A percentile compares a stretch with the other conserved stretches of the same genome.
Evolutionary conservation across 441 rosid species (phyloP).

Genomic region (Melastoma candidum): DNA sequence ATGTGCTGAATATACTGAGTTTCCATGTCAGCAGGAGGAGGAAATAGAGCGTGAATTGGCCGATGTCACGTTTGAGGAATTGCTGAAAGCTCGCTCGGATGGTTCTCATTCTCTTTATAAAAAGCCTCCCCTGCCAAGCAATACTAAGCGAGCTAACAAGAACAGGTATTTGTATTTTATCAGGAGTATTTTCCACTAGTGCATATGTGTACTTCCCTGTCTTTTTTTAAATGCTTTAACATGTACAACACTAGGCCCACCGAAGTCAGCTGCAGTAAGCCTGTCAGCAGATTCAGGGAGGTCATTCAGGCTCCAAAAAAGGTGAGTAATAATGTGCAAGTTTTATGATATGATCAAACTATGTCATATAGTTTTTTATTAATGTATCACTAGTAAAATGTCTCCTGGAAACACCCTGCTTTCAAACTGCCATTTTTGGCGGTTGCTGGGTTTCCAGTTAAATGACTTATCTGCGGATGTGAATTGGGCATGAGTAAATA

Average conservation of each 20-base stretch:
- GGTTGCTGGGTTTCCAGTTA: too few relatives aligned
- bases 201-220: too few relatives aligned
- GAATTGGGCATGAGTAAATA: too few relatives aligned
- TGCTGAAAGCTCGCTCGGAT: constrained; percentile 56
- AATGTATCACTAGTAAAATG: too few relatives aligned
- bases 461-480: too few relatives aligned
- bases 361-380: neutral
- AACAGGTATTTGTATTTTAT: constrained; percentile 22
- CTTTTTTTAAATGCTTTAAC: neutral
- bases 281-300: constrained; percentile 61
- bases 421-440: too few relatives aligned
- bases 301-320: constrained; percentile 67
- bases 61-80: constrained; percentile 66
- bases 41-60: constrained; percentile 57
- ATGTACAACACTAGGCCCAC: constrained; percentile 32
- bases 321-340: constrained; percentile 21
- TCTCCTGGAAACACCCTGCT: too few relatives aligned
- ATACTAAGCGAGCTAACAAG: constrained; percentile 40
- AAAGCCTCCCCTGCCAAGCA: constrained; percentile 31
- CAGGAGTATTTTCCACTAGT: too few relatives aligned
- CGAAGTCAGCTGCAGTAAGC: constrained; percentile 65
- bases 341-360: neutral
- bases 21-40: constrained; percentile 27
- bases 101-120: constrained; percentile 39
- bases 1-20: neutral